Conservation (phyloP, 2,329 filamentous ascomycete species). For the Hymenoscyphus albidus region DNA sequence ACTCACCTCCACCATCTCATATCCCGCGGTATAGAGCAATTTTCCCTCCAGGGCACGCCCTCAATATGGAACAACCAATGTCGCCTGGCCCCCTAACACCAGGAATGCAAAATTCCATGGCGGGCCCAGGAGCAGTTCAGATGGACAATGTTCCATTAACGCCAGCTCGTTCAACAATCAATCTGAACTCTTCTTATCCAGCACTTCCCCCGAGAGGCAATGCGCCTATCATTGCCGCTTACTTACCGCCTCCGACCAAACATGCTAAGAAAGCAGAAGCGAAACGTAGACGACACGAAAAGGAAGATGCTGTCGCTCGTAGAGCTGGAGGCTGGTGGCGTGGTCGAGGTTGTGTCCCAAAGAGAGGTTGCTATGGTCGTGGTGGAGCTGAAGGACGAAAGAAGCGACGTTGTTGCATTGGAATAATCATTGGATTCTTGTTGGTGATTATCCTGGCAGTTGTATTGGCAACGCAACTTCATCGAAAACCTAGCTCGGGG, state of each 20-base stretch:
- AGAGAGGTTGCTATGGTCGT: slow-evolving; percentile 62
- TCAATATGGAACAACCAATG: slow-evolving; percentile 45
- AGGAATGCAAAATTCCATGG: slow-evolving; percentile 58
- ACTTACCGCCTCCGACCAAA: slow-evolving; percentile 20
- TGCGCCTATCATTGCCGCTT: slow-evolving; percentile 15
- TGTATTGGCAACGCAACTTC: slow-evolving; percentile 55
- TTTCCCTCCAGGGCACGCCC: slow-evolving; percentile 51
- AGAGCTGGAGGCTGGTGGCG: slow-evolving; percentile 61
- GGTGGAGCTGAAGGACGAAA: slow-evolving; percentile 60
- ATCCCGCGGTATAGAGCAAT: slow-evolving; percentile 50
- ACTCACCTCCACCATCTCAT: slow-evolving; percentile 29
- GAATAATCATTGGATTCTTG: slow-evolving; percentile 48
- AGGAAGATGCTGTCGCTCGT: slow-evolving; percentile 58
- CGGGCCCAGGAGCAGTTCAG: slow-evolving; percentile 56
- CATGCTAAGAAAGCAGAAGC: slow-evolving; percentile 34
- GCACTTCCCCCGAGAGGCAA: slow-evolving; percentile 21
- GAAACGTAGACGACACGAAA: slow-evolving; percentile 55
- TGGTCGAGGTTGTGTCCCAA: slow-evolving; percentile 59
- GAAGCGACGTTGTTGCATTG: slow-evolving; percentile 56
- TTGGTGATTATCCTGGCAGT: slow-evolving; percentile 54
- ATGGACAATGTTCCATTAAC: slow-evolving; percentile 58
- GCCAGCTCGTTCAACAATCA: slow-evolving; percentile 35
- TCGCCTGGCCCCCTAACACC: slow-evolving; percentile 62
- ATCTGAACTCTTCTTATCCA: slow-evolving; percentile 33
- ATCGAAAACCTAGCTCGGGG: slow-evolving; percentile 38